Evolutionary conservation across 345 rosid genomes (phyloP), one percentile per base, ranked within the genome.

Genomic region (Rubroshorea leprosula): DNA sequence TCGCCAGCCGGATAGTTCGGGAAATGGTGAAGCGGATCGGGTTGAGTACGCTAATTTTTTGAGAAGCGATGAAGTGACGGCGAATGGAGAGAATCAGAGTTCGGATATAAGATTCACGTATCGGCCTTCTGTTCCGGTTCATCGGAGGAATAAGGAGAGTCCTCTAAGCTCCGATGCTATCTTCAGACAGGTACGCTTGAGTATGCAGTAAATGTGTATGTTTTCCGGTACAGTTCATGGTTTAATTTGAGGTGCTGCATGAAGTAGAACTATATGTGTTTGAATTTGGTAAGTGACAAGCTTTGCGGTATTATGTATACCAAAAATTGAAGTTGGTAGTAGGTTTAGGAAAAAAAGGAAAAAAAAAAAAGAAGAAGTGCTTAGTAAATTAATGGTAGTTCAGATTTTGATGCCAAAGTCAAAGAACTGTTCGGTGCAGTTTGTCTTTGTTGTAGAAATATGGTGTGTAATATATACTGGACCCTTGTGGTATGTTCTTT

Each of bases 131-230:
- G 67, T 70, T 58, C 92, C 92, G 15, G 88, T 88, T 45, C 92
- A 85, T 67, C 72, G 76, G 49, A 54, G 57, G 44, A 69, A 76
- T 54, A 78, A 55, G 43, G 92, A 85, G 78, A 85, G 88, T 61
- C 92, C 92, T 44, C 84, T 85, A 7, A 85, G 92, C 63, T 85
- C 92, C 16, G 84, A 69, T 57, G 74, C 70, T 24, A 82, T 85
- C 51, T 85, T 85, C 68, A 74, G 67, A 45, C 92, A 85, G 85
- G 93, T 80, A 51, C 54, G n/a, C 31, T 10, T 15, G 11, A 26
- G 43, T 46, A 35, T 35, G 3, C 41, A 35, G 41, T 35, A 35
- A 35, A 35, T 35, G 9, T 35, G 41, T 35, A 35, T 35, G 41
- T 35, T 6, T 35, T 35, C n/a, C n/a, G n/a, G n/a, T n/a, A n/a